A percentile compares a stretch with the other conserved stretches of the same genome.
phyloP scores from a whole-genome alignment of 1,284 basidiomycete species.

The Ceratobasidium sp. region DNA sequence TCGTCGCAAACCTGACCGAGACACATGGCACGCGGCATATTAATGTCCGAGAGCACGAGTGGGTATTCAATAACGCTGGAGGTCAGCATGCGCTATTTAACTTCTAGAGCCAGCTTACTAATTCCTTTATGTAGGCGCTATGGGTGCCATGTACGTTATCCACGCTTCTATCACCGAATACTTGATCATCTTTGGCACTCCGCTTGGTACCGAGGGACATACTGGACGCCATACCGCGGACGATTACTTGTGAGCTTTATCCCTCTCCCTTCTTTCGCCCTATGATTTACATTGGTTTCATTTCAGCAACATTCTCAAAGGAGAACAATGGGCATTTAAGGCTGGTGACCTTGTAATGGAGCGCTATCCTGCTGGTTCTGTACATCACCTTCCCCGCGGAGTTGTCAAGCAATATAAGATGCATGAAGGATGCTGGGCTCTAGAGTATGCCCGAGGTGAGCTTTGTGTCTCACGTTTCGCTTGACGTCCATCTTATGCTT shows the following conservation, averaged over 20 bases:
- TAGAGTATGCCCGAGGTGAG: conserved; percentile 93
- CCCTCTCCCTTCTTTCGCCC: not conserved
- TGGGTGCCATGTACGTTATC: conserved; percentile 89
- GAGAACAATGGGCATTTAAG: conserved; percentile 91
- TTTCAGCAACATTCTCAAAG: conserved; percentile 80
- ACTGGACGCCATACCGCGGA: conserved; percentile 93
- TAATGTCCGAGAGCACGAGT: conserved; percentile 68
- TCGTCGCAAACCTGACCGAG: conserved; percentile 76
- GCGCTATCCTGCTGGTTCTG: conserved; percentile 82
- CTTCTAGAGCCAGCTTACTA: not conserved
- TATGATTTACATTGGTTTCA: not conserved
- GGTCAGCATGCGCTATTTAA: conserved; percentile 59
- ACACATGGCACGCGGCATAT: conserved; percentile 60
- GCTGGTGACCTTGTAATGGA: conserved; percentile 87
- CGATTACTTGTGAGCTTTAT: conserved; percentile 79
- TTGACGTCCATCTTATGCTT: not conserved
- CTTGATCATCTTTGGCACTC: conserved; percentile 95
- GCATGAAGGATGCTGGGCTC: conserved; percentile 93
- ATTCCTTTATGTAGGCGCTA: conserved; percentile 19
- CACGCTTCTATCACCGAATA: conserved; percentile 95
- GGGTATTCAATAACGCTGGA: conserved; percentile 98
- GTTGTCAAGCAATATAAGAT: conserved; percentile 97
- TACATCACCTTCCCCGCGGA: conserved; percentile 86
- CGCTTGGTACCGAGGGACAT: conserved; percentile 96
- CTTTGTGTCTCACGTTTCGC: conserved; percentile 33